Conservation (phyloP, 176 grass and related monocot genomes). For the Bromus sterilis region DNA sequence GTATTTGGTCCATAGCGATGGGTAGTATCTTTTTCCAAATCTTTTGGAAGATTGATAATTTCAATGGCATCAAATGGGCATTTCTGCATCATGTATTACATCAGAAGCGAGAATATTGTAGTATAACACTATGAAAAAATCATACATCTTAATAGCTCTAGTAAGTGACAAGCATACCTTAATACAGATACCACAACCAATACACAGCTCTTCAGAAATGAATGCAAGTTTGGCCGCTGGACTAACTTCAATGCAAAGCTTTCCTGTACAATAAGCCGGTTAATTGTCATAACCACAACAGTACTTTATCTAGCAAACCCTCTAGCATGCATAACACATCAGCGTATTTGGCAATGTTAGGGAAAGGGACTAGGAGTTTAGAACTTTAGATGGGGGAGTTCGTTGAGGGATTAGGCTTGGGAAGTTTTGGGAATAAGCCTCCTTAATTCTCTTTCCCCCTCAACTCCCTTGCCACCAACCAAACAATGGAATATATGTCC, state of each 20-base stretch:
- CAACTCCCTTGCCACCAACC: background rate
- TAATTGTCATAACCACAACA: background rate
- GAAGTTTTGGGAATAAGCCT: background rate
- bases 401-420: background rate
- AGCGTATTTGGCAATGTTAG: background rate
- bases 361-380: background rate
- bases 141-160: background rate
- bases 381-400: background rate
- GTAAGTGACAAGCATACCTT: slow-evolving; percentile 46
- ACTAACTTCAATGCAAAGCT: slow-evolving; percentile 91
- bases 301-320: background rate
- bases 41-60: slow-evolving; percentile 95
- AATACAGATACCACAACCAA: slow-evolving; percentile 92
- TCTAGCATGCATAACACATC: no score
- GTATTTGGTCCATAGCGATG: slow-evolving; percentile 94
- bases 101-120: background rate
- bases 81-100: slow-evolving; percentile 60
- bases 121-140: background rate
- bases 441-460: background rate
- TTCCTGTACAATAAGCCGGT: slow-evolving; percentile 39
- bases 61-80: slow-evolving; percentile 98
- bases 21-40: slow-evolving; percentile 93
- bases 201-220: slow-evolving; percentile 97
- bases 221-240: slow-evolving; percentile 63
- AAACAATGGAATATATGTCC: background rate